phyloP scores from a whole-genome alignment of 2,329 filamentous ascomycete species.

The Mycosphaerella arachidis region DNA sequence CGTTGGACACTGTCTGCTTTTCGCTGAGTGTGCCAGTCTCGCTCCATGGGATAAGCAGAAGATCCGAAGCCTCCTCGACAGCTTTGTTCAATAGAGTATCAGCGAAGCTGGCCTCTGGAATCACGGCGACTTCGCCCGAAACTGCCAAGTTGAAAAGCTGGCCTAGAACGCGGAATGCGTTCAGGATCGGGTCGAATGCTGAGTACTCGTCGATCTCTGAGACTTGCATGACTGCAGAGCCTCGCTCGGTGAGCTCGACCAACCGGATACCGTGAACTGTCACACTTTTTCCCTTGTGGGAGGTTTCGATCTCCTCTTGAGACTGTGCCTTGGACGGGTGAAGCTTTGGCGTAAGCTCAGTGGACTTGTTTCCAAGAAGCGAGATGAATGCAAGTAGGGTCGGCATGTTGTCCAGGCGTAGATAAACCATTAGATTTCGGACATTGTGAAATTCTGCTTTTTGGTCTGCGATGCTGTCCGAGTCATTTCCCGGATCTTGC shows the following conservation, averaged over 20 bases:
- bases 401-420: slow-evolving; percentile 79
- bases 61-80: slow-evolving; percentile 51
- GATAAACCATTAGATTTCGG: slow-evolving; percentile 68
- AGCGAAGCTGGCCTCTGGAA: slow-evolving; percentile 72
- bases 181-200: slow-evolving; percentile 73
- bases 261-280: slow-evolving; percentile 76
- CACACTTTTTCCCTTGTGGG: slow-evolving; percentile 9
- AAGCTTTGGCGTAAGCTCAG: slow-evolving; percentile 36
- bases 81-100: slow-evolving; percentile 68
- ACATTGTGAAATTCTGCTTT: slow-evolving; percentile 52
- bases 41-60: slow-evolving; percentile 84
- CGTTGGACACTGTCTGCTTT: slow-evolving; percentile 47
- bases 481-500: slow-evolving; percentile 27
- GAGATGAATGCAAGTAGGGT: slow-evolving; percentile 78
- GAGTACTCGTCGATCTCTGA: slow-evolving; percentile 69
- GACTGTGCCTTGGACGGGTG: slow-evolving; percentile 34
- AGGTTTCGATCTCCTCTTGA: slow-evolving; percentile 7
- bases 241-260: slow-evolving; percentile 82
- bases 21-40: slow-evolving; percentile 74
- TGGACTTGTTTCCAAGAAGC: slow-evolving; percentile 58
- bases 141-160: slow-evolving; percentile 78
- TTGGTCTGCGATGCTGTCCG: slow-evolving; percentile 38
- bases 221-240: slow-evolving; percentile 92
- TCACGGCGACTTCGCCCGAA: slow-evolving; percentile 71
- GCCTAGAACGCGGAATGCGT: slow-evolving; percentile 84